Base-by-base conservation (phyloP, 164 flowering plant genomes). In the Tetracentron sinense region DNA sequence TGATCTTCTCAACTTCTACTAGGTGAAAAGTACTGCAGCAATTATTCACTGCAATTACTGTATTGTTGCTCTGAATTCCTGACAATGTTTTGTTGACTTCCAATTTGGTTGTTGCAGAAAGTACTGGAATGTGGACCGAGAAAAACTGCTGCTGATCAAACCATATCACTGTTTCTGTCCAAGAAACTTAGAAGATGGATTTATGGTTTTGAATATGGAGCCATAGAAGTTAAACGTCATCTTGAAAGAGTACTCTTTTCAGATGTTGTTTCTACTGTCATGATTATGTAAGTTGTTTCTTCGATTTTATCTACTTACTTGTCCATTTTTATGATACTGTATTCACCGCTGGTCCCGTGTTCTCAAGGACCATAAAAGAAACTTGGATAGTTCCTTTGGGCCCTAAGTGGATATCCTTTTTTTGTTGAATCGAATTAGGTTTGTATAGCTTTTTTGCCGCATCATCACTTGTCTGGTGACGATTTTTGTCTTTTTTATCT, bases 131-230 rank as follows among this genome's bases (percentile, higher is more conserved):
- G 83, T 54, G 92, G 96, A 30, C 65, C 70, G 22, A 86, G 69
- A 38, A 86, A 70, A 71, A 64, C 58, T 11, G 62, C 54, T 20
- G 73, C 60, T 8, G 58, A 71, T 56, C 83, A 71, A 70, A 85
- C 85, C n/a, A 72, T 78, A 49, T 79, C 96, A 3, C 69, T 94
- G 21, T 88, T 70, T 74, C 74, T 94, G 51, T 91, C 97, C 6
- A 69, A 78, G 72, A 80, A 79, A 65, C 85, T 85, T 38, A 71
- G 72, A 49, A 85, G 75, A 73, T 71, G 69, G 72, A 75, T 69
- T 49, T 77, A 88, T 72, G 97, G 97, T 30, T 72, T 73, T 62
- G 99, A 91, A 67, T 82, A 83, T 78, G 99, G 81, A 56, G 92
- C 96, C 46, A 60, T 89, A 22, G 88, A 79, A 72, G 85, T 94